Conservation (phyloP, 495 filamentous ascomycete species). For the Talaromyces stipitatus region DNA sequence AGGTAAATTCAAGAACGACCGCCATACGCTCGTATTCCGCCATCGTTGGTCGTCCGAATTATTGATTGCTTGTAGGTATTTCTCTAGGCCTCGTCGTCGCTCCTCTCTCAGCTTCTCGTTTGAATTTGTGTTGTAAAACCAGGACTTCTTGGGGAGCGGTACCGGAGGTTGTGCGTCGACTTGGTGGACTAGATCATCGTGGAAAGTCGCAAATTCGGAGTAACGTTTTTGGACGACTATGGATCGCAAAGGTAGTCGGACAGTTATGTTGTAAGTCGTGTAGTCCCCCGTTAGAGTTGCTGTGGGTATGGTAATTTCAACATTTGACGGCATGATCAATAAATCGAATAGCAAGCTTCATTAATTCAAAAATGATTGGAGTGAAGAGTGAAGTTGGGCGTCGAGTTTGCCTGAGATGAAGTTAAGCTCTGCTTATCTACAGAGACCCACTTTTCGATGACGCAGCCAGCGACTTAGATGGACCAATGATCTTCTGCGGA, state of each 20-base stretch:
- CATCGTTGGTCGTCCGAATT: slow-evolving; percentile 67
- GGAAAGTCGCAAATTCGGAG: slow-evolving; percentile 78
- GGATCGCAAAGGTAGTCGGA: slow-evolving; percentile 80
- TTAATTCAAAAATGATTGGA: not conserved
- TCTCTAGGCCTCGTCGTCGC: slow-evolving; percentile 67
- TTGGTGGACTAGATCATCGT: slow-evolving; percentile 57
- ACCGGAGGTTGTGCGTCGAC: slow-evolving; percentile 55
- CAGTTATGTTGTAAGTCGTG: slow-evolving; percentile 87
- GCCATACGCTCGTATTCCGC: slow-evolving; percentile 79
- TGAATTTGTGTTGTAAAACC: slow-evolving; percentile 71
- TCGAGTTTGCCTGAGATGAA: not conserved
- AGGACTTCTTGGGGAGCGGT: slow-evolving; percentile 73
- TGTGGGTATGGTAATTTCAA: slow-evolving; percentile 76
- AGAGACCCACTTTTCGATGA: slow-evolving; percentile 7
- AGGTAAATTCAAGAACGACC: slow-evolving; percentile 79
- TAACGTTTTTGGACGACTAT: slow-evolving; percentile 89
- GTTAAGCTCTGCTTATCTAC: slow-evolving; percentile 6
- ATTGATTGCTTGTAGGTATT: slow-evolving; percentile 77
- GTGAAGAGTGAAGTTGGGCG: not conserved
- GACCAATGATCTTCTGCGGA: not conserved
- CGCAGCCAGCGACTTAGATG: not conserved
- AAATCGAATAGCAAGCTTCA: not conserved
- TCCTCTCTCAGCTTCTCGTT: slow-evolving; percentile 73
- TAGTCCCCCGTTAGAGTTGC: slow-evolving; percentile 57
- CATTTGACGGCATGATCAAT: slow-evolving; percentile 58